Evolutionary conservation across 2,329 filamentous ascomycete genomes (phyloP).

Genomic region (Paecilomyces sp.): DNA sequence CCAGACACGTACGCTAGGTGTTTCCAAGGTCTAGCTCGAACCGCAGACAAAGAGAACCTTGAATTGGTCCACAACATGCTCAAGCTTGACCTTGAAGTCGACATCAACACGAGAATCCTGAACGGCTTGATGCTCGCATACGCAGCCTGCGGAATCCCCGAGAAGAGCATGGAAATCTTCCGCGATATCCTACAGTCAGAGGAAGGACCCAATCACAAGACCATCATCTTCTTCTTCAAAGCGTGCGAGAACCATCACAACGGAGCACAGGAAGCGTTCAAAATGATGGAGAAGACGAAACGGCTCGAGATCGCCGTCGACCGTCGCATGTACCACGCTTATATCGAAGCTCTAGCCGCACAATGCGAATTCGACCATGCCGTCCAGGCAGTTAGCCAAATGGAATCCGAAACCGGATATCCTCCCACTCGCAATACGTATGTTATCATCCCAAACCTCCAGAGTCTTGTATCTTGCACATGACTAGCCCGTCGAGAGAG

Average conservation of each 20-base stretch:
- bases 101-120: slow-evolving; percentile 66
- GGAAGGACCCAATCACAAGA: slow-evolving; percentile 82
- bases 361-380: slow-evolving; percentile 65
- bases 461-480: background rate
- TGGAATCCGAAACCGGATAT: slow-evolving; percentile 59
- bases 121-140: slow-evolving; percentile 88
- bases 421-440: slow-evolving; percentile 65
- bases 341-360: slow-evolving; percentile 67
- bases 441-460: slow-evolving; percentile 31
- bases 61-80: slow-evolving; percentile 83
- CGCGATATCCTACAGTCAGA: slow-evolving; percentile 69
- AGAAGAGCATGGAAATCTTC: slow-evolving; percentile 72
- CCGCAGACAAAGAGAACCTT: slow-evolving; percentile 56
- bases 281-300: slow-evolving; percentile 50
- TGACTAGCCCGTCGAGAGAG: too few species aligned
- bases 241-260: slow-evolving; percentile 58
- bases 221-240: slow-evolving; percentile 72
- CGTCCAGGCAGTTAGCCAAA: slow-evolving; percentile 57
- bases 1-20: slow-evolving; percentile 69
- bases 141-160: slow-evolving; percentile 58
- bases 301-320: slow-evolving; percentile 74
- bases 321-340: slow-evolving; percentile 64
- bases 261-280: slow-evolving; percentile 41
- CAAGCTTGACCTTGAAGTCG: slow-evolving; percentile 79
- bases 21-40: slow-evolving; percentile 65